Base-by-base conservation (phyloP, 2,329 filamentous ascomycete genomes). In the Gyromitra esculenta region DNA sequence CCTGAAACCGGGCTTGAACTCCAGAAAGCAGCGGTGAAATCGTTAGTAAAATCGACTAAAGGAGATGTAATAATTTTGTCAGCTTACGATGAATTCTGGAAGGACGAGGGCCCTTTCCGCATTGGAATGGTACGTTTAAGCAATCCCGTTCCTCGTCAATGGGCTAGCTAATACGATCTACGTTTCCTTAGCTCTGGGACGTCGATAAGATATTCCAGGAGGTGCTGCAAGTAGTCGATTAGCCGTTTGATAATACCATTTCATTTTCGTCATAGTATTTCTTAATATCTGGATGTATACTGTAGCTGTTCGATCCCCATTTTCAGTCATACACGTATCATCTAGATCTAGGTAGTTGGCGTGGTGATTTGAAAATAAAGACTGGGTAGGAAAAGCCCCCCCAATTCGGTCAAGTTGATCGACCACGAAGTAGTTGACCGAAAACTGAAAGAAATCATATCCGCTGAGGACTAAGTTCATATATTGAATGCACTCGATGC, bases 1-100 rank as follows among this genome's bases (percentile, higher is more conserved):
- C 92, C 9, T 85, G 18, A 94, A 1, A 91, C 92, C 0, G 89
- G 89, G 6, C 81, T 84, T 18, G 84, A 86, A 11, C 89, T 93
- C 79, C 93, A 96, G 83, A 82, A 85, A 11, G 82, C 83, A 35
- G 93, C 93, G 11, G 83, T 96, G 48, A 82, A 84, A 7, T 90
- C 90, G 25, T 88, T 96, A 81, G 35, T 56, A 7, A 57, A 65
- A 45, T 54, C 39, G 9, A 65, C 54, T 11, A 31, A 57, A 31
- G 69, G 60, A 2, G 57, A 41, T 25, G 21, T 48, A 13, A 73
- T 73, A 45, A 48, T 50, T 5, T 45, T 66, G 21, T 50, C 60
- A 41, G 48, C 60, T 7, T 63, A 25, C 5, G 60, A 73, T 18
- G 60, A 73, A 65, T 8, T 4, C 15, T 73, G 60, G 50, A 59